These are phyloP conservation scores for Neurospora tetraspora DNA, from an alignment of 495 filamentous ascomycete genomes.

Conservation along the genomic window DNA sequence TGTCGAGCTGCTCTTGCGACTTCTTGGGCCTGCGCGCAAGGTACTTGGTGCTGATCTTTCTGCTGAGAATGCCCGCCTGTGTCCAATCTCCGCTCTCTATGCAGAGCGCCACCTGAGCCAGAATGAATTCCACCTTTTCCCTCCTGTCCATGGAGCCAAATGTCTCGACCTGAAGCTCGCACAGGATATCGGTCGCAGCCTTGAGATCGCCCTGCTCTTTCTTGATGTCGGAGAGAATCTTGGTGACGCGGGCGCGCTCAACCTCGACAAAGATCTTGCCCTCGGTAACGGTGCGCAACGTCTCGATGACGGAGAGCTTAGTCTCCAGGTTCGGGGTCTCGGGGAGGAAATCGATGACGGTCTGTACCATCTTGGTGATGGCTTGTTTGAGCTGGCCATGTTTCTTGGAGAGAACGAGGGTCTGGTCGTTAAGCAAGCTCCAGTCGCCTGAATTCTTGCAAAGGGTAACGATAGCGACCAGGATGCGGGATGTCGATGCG, in stretches of 20 bases:
- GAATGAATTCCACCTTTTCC: conserved; percentile 97
- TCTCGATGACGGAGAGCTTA: conserved; percentile 89
- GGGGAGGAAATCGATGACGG: conserved; percentile 85
- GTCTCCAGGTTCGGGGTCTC: conserved; percentile 65
- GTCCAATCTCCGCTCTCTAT: conserved; percentile 95
- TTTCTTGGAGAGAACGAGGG: conserved; percentile 93
- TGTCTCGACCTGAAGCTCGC: conserved; percentile 96
- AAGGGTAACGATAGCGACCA: conserved; percentile 82
- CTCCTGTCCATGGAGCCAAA: conserved; percentile 96
- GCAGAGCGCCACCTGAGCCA: conserved; percentile 88
- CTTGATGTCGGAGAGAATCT: conserved; percentile 92
- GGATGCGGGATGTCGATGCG: conserved; percentile 79
- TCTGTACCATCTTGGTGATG: conserved; percentile 97
- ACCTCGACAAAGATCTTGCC: conserved; percentile 99
- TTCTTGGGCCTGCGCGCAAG: conserved; percentile 84
- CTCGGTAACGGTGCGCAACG: conserved; percentile 90
- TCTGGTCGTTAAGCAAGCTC: conserved; percentile 90
- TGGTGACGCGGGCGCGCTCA: conserved; percentile 88
- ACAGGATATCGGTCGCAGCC: conserved; percentile 83
- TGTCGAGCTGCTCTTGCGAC: conserved; percentile 74
- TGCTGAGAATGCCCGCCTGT: conserved; percentile 84
- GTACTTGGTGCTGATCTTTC: conserved; percentile 94
- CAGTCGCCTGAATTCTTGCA: conserved; percentile 89
- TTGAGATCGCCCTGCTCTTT: conserved; percentile 85
- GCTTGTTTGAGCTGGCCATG: conserved; percentile 99